Percentiles rank a stretch among this genome's conserved stretches.
Conservation (phyloP, 805 yeast genomes). For the Teunomyces pallodes region DNA sequence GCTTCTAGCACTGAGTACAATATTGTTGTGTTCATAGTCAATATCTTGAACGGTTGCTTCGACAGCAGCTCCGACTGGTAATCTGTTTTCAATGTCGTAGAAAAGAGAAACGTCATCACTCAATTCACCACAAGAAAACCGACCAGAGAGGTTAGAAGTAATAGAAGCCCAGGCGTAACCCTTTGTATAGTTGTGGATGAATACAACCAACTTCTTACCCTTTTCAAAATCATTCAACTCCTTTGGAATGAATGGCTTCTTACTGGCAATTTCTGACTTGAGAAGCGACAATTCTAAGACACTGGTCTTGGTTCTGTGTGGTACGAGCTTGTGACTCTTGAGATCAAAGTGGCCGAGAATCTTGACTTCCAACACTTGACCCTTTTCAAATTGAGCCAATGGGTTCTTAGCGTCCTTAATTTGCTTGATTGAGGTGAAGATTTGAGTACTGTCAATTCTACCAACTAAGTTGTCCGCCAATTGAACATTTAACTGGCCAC, state of each 20-base stretch:
- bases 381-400: slow-evolving; percentile 54
- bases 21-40: slow-evolving; percentile 52
- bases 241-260: slow-evolving; percentile 24
- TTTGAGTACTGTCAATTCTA: slow-evolving; percentile 71
- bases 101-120: slow-evolving; percentile 50
- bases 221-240: slow-evolving; percentile 42
- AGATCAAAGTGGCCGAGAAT: slow-evolving; percentile 78
- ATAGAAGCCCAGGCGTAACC: slow-evolving; percentile 68
- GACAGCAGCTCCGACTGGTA: slow-evolving; percentile 73
- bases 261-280: slow-evolving; percentile 36
- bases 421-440: slow-evolving; percentile 51
- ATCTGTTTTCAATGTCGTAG: slow-evolving; percentile 48
- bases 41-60: slow-evolving; percentile 52
- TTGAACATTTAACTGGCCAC: slow-evolving; percentile 69
- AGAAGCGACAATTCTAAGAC: slow-evolving; percentile 65
- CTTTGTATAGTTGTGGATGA: slow-evolving; percentile 59
- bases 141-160: slow-evolving; percentile 66
- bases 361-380: slow-evolving; percentile 56
- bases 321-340: slow-evolving; percentile 62
- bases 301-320: slow-evolving; percentile 56
- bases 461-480: slow-evolving; percentile 80
- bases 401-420: slow-evolving; percentile 61
- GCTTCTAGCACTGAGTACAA: slow-evolving; percentile 50
- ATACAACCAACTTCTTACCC: slow-evolving; percentile 56
- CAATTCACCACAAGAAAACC: slow-evolving; percentile 62